Conservation (phyloP, 2,329 filamentous ascomycete species). For the Diaporthe vexans region DNA sequence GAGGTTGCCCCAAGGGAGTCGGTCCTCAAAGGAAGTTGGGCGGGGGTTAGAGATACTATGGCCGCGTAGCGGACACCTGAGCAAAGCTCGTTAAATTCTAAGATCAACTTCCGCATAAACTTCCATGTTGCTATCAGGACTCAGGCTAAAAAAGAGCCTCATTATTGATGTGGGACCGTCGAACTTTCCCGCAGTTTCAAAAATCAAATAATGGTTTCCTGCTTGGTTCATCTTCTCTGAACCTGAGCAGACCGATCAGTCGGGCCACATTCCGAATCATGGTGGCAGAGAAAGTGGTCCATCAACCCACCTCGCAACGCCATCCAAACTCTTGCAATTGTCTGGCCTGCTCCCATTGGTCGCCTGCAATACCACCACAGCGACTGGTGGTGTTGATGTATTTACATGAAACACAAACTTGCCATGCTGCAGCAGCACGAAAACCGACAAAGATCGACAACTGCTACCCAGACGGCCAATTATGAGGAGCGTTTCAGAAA, state of each 20-base stretch:
- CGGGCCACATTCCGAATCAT: background rate
- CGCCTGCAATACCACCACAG: background rate
- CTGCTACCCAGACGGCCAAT: background rate
- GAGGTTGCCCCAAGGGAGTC: too few species aligned
- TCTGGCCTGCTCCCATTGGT: background rate
- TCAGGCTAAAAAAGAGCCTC: background rate
- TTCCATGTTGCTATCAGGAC: background rate
- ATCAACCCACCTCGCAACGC: background rate
- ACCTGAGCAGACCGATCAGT: background rate
- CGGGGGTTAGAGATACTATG: too few species aligned
- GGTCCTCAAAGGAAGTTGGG: too few species aligned
- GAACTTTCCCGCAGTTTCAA: background rate
- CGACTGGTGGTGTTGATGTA: background rate
- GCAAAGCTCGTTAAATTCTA: too few species aligned
- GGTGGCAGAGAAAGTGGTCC: background rate
- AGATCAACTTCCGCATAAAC: background rate
- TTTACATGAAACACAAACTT: slow-evolving; percentile 4
- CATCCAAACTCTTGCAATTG: background rate
- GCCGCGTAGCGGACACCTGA: too few species aligned
- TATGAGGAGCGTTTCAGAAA: background rate
- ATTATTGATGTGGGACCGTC: background rate
- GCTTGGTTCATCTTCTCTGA: background rate
- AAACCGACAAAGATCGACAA: background rate
- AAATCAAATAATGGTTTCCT: too few species aligned
- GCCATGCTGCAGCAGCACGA: background rate